Evolutionary conservation across 1,139 yeast genomes (phyloP).

Genomic region (Lodderomyces parapsilosis): DNA sequence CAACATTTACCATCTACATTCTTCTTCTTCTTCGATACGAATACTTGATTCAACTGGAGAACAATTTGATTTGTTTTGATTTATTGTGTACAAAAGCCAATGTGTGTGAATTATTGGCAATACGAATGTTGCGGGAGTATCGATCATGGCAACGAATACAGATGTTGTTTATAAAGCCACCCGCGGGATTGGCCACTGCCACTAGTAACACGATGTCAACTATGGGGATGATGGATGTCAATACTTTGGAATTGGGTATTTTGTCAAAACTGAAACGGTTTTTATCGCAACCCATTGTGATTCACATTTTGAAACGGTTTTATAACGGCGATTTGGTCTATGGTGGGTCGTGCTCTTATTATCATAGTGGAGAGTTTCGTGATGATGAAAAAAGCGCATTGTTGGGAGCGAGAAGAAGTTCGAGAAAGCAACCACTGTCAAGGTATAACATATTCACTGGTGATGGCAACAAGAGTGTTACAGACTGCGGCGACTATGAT

Average conservation of each 20-base stretch:
- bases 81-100: conserved; percentile 51
- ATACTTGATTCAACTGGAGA: conserved; percentile 48
- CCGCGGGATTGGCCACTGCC: neutral
- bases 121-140: conserved; percentile 52
- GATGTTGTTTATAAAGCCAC: conserved; percentile 41
- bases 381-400: conserved; percentile 3
- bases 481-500: neutral
- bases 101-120: conserved; percentile 56
- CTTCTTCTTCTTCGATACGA: conserved; percentile 39
- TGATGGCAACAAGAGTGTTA: neutral
- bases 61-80: conserved; percentile 49
- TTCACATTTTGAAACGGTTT: conserved; percentile 49
- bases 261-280: conserved; percentile 55
- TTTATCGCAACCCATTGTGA: conserved; percentile 55
- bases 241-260: conserved; percentile 55
- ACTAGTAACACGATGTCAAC: conserved; percentile 16
- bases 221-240: conserved; percentile 25
- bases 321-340: conserved; percentile 52
- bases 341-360: conserved; percentile 11
- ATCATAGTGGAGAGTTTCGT: neutral
- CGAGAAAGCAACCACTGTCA: conserved; percentile 20
- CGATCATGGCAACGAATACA: conserved; percentile 46
- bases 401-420: conserved; percentile 21
- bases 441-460: neutral
- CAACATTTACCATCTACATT: conserved; percentile 31